A percentile compares a stretch with the other conserved stretches of the same genome.
These are phyloP conservation scores for Aquilaria yunnanensis DNA, from an alignment of 345 rosid genomes.

Conservation along the genomic window DNA sequence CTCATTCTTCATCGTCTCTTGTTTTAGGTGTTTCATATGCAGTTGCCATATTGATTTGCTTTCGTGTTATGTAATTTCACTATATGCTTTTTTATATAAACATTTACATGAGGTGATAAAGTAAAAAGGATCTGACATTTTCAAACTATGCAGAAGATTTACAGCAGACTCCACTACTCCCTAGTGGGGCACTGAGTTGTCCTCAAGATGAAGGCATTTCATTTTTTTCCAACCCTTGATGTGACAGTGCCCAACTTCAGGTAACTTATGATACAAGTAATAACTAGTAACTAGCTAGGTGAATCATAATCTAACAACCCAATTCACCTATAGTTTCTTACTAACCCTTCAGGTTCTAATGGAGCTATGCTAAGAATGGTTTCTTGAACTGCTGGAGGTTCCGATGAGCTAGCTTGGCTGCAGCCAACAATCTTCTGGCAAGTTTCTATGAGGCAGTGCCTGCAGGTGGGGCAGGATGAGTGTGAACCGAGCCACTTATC, in stretches of 20 bases:
- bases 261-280: neutral
- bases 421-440: conserved; percentile 72
- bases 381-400: conserved; percentile 23
- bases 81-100: too few species aligned
- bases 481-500: conserved; percentile 90
- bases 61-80: too few species aligned
- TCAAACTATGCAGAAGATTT: too few species aligned
- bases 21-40: too few species aligned
- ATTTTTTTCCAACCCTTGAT: neutral
- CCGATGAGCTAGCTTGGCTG: conserved; percentile 32
- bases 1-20: too few species aligned
- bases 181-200: conserved; percentile 9
- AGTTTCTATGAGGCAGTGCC: conserved; percentile 70
- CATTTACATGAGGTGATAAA: too few species aligned
- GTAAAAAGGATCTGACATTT: too few species aligned
- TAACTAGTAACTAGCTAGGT: conserved; percentile 15
- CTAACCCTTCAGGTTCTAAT: conserved; percentile 49
- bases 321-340: conserved; percentile 34
- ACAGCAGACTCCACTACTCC: too few species aligned
- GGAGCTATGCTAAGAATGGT: conserved; percentile 35
- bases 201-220: conserved; percentile 9
- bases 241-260: conserved; percentile 6
- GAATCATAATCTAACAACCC: conserved; percentile 11
- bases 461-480: conserved; percentile 95
- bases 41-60: too few species aligned